Evolutionary conservation across 768 basidiomycete species (phyloP).

Genomic region (Sutorius australiensis): DNA sequence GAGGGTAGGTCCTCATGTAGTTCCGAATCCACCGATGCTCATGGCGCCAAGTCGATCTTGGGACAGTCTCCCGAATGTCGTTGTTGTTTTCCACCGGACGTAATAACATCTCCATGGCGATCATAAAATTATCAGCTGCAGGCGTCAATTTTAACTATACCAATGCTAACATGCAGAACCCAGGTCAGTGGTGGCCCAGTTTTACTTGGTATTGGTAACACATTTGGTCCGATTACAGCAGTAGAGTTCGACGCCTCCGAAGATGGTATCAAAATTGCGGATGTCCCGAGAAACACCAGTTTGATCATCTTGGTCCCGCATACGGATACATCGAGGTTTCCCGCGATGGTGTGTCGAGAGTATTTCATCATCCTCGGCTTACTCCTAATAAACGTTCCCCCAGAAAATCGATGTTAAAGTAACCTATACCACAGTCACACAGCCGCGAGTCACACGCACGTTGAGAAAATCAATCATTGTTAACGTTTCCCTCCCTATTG

Average conservation of each 20-base stretch:
- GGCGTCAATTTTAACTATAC: conserved; percentile 45
- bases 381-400: conserved; percentile 1
- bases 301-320: conserved; percentile 60
- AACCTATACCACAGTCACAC: conserved; percentile 59
- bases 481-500: conserved; percentile 72
- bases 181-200: conserved; percentile 24
- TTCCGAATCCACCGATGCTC: conserved; percentile 15
- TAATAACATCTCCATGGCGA: conserved; percentile 56
- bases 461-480: conserved; percentile 55
- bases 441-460: conserved; percentile 51
- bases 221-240: conserved; percentile 15
- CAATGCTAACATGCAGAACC: conserved; percentile 39
- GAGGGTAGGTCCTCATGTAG: conserved; percentile 19
- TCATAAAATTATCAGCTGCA: conserved; percentile 51
- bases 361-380: not conserved
- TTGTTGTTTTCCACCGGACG: conserved; percentile 63
- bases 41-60: conserved; percentile 56
- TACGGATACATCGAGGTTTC: conserved; percentile 57
- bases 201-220: not conserved
- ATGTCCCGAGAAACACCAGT: conserved; percentile 45
- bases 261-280: conserved; percentile 42
- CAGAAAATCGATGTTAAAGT: conserved; percentile 69
- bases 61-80: conserved; percentile 49
- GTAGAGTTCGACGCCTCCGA: conserved; percentile 37
- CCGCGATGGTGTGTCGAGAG: conserved; percentile 50